A percentile compares a stretch with the other conserved stretches of the same genome.
Conservation (phyloP, 495 filamentous ascomycete genomes). For the Penicillium crystallinum region DNA sequence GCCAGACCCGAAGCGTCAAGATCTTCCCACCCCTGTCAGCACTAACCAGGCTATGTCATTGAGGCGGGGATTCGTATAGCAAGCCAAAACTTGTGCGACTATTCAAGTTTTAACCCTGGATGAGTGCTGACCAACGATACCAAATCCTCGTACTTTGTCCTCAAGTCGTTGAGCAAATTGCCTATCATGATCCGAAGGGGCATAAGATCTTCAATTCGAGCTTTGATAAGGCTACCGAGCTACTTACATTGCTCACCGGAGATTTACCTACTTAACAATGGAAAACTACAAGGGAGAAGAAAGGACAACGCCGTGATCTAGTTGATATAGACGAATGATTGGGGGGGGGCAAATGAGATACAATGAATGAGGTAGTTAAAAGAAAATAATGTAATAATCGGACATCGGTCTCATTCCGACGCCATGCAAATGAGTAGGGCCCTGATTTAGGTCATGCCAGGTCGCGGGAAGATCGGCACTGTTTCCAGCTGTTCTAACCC, state of each 20-base stretch:
- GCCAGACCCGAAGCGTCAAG: not conserved
- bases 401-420: not conserved
- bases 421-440: not conserved
- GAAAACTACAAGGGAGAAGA: no score
- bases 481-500: conserved; percentile 76
- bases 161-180: no score
- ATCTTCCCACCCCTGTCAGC: not conserved
- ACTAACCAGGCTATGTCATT: not conserved
- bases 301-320: not conserved
- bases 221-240: no score
- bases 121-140: not conserved
- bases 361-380: conserved; percentile 5
- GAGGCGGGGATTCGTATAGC: not conserved
- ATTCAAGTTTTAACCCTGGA: not conserved
- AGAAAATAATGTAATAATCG: conserved; percentile 6
- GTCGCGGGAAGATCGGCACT: conserved; percentile 80
- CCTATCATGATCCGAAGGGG: no score
- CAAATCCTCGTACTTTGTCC: not conserved
- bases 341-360: not conserved
- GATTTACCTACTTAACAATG: no score
- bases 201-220: no score
- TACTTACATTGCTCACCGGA: not conserved
- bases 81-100: not conserved
- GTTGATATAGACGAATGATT: not conserved
- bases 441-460: conserved; percentile 40